Conservation (phyloP, 2,329 filamentous ascomycete species). For the Apiospora arundinis region DNA sequence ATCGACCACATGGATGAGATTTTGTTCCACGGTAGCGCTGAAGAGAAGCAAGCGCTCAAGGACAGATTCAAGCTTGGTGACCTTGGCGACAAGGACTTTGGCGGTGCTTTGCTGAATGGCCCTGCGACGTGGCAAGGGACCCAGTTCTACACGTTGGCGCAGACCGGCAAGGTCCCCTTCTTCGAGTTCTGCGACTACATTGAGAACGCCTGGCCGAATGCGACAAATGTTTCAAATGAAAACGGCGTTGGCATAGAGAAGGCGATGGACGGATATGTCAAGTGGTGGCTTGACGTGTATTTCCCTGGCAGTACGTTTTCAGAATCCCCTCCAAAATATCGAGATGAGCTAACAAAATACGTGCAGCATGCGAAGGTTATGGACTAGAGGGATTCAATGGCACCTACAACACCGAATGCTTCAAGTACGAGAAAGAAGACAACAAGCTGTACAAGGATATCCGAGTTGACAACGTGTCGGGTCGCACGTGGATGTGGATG, state of each 20-base stretch:
- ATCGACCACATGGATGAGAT: conserved; percentile 58
- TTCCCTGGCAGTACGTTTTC: conserved; percentile 45
- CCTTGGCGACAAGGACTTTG: conserved; percentile 54
- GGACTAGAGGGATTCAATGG: conserved; percentile 48
- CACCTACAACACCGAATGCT: conserved; percentile 53
- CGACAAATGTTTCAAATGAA: conserved; percentile 54
- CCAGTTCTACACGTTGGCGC: conserved; percentile 52
- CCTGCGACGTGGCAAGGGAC: conserved; percentile 65
- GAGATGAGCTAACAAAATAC: background rate
- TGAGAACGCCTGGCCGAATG: conserved; percentile 50
- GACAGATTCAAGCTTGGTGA: conserved; percentile 55
- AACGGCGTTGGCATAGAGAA: conserved; percentile 57
- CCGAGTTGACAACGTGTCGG: conserved; percentile 45
- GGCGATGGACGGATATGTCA: conserved; percentile 59
- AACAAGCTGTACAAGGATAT: conserved; percentile 48
- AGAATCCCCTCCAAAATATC: background rate
- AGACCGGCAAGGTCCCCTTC: conserved; percentile 51
- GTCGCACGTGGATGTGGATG: conserved; percentile 63
- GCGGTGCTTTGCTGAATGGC: conserved; percentile 57
- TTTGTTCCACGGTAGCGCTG: conserved; percentile 44
- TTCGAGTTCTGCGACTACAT: conserved; percentile 57
- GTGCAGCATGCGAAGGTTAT: conserved; percentile 43
- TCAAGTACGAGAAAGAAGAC: conserved; percentile 51
- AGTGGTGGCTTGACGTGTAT: conserved; percentile 48
- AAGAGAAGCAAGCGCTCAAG: conserved; percentile 53